phyloP scores from a whole-genome alignment of 805 yeast genomes.

The Priceomyces melissophilus region DNA sequence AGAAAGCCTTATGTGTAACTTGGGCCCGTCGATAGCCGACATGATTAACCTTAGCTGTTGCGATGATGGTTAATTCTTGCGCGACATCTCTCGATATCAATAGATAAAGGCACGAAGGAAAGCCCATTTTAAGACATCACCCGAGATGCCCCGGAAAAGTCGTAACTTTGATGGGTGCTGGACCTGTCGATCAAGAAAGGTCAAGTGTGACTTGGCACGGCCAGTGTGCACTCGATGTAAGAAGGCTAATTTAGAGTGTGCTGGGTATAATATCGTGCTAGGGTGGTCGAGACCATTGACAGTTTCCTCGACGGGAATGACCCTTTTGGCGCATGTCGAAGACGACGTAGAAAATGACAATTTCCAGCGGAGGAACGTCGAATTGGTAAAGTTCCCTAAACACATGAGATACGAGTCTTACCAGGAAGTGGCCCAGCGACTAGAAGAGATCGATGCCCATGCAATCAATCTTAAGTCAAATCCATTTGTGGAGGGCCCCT shows the following conservation, averaged over 20 bases:
- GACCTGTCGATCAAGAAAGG: constrained; percentile 52
- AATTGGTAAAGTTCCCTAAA: constrained; percentile 39
- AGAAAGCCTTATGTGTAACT: constrained; percentile 8
- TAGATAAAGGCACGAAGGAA: background rate
- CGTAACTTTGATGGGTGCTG: constrained; percentile 52
- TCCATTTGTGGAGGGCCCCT: constrained; percentile 20
- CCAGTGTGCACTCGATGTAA: constrained; percentile 48
- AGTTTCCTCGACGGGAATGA: constrained; percentile 15
- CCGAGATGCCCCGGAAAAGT: constrained; percentile 19
- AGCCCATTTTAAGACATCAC: background rate
- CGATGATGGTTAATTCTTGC: background rate
- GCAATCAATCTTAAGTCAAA: constrained; percentile 3
- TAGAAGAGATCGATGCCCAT: constrained; percentile 29
- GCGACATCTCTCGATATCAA: background rate
- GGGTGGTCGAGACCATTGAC: constrained; percentile 45
- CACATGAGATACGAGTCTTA: constrained; percentile 33
- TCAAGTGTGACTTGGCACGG: constrained; percentile 48
- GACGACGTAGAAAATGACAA: constrained; percentile 18
- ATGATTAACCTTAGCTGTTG: no score
- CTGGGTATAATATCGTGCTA: constrained; percentile 48
- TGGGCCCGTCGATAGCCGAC: background rate
- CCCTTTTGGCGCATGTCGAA: constrained; percentile 15
- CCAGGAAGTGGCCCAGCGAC: constrained; percentile 33
- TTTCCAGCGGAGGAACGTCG: constrained; percentile 45
- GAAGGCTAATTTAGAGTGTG: constrained; percentile 43